Percentiles rank a stretch among this genome's conserved stretches.
These are phyloP conservation scores for Krasilnikovozyma curviuscula DNA, from an alignment of 768 basidiomycete species.

Conservation along the genomic window DNA sequence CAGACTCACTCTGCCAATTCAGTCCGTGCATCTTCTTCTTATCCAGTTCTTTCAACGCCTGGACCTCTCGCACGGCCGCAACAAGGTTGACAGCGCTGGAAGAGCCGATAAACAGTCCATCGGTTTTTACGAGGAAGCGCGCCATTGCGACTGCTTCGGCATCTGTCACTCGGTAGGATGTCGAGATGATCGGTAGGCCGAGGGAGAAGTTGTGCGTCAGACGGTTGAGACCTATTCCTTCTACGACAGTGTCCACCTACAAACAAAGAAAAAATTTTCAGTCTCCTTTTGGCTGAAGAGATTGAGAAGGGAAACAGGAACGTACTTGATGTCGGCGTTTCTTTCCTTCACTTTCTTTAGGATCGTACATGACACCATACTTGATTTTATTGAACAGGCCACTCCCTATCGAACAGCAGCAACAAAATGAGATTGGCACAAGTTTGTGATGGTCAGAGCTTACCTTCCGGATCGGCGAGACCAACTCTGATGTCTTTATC, in stretches of 20 bases:
- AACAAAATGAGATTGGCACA: background rate
- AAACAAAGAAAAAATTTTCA: conserved; percentile 9
- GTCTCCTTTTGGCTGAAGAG: background rate
- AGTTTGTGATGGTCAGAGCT: background rate
- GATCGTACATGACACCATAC: conserved; percentile 84
- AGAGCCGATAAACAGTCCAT: conserved; percentile 87
- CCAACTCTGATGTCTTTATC: conserved; percentile 47
- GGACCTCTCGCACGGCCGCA: conserved; percentile 52
- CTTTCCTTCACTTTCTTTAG: conserved; percentile 80
- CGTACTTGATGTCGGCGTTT: conserved; percentile 59
- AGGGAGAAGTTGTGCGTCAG: conserved; percentile 69
- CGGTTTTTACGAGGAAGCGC: conserved; percentile 68
- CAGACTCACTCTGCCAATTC: conserved; percentile 36
- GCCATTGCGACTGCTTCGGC: conserved; percentile 92
- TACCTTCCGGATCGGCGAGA: conserved; percentile 67
- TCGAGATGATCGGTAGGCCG: conserved; percentile 28
- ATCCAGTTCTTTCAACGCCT: no score
- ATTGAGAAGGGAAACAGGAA: background rate
- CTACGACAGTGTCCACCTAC: conserved; percentile 79
- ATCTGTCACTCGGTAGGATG: conserved; percentile 51
- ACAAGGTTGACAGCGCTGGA: conserved; percentile 91
- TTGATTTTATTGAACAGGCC: conserved; percentile 91
- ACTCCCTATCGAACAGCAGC: conserved; percentile 32
- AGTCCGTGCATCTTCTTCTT: conserved; percentile 42
- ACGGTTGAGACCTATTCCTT: conserved; percentile 73